Evolutionary conservation across 305 asterid species (phyloP).

Genomic region (Fraxinus albicans): DNA sequence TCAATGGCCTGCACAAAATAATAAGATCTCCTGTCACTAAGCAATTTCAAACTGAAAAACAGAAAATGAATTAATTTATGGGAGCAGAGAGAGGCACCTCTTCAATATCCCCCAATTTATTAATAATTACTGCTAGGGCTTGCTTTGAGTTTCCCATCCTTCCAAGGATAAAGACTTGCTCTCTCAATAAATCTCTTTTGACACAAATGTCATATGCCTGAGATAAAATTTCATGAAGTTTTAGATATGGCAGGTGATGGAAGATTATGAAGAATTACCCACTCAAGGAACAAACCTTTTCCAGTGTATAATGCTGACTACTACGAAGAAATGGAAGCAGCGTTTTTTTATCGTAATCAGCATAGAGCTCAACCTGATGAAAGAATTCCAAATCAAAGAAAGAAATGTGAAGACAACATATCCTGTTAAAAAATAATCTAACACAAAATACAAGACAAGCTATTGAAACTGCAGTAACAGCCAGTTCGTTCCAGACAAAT

Average conservation of each 20-base stretch:
- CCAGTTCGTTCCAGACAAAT: background rate
- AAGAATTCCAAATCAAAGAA: slow-evolving; percentile 16
- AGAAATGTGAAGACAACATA: slow-evolving; percentile 15
- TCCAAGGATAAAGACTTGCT: slow-evolving; percentile 96
- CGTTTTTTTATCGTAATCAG: slow-evolving; percentile 86
- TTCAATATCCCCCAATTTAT: slow-evolving; percentile 80
- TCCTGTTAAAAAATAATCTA: background rate
- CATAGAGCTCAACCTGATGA: slow-evolving; percentile 90
- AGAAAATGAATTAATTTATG: background rate
- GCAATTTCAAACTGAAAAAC: slow-evolving; percentile 20
- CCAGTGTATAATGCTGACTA: slow-evolving; percentile 96
- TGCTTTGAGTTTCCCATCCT: slow-evolving; percentile 94
- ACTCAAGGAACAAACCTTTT: slow-evolving; percentile 57
- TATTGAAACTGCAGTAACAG: background rate
- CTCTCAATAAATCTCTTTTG: slow-evolving; percentile 61
- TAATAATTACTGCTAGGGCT: slow-evolving; percentile 88
- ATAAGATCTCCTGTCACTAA: slow-evolving; percentile 24
- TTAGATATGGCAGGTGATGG: slow-evolving; percentile 24
- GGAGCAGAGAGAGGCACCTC: slow-evolving; percentile 54
- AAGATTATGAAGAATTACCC: slow-evolving; percentile 15
- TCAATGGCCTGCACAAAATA: slow-evolving; percentile 78
- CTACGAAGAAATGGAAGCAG: slow-evolving; percentile 92
- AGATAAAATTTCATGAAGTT: slow-evolving; percentile 20
- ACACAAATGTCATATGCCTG: slow-evolving; percentile 95
- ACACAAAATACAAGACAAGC: background rate